These are phyloP conservation scores for Capsicum baccatum DNA, from an alignment of 257 asterid species.

Conservation along the genomic window DNA sequence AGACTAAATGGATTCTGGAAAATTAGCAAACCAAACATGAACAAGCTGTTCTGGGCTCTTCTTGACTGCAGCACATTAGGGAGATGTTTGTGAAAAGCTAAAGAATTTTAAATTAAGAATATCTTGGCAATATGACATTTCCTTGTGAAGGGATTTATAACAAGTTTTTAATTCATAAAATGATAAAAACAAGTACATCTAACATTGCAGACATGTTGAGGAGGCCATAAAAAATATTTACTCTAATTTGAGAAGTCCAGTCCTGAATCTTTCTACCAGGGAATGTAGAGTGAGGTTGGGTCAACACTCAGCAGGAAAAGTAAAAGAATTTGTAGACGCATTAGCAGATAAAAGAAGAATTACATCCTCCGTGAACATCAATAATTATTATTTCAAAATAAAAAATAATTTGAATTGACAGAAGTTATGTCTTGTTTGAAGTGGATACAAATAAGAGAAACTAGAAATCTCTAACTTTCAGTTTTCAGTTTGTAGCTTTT, in stretches of 20 bases:
- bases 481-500: no score
- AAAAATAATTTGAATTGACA: no score
- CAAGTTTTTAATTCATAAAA: background rate
- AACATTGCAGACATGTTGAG: background rate
- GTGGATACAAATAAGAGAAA: no score
- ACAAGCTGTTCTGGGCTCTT: slow-evolving; percentile 13
- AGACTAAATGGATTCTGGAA: background rate
- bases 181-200: background rate
- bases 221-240: slow-evolving; percentile 15
- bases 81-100: slow-evolving; percentile 14
- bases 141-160: slow-evolving; percentile 3
- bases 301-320: background rate
- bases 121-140: background rate
- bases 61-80: background rate
- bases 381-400: no score
- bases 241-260: background rate
- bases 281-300: slow-evolving; percentile 6
- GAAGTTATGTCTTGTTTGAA: no score
- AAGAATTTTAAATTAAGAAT: slow-evolving; percentile 2
- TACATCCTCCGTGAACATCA: no score
- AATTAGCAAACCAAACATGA: background rate
- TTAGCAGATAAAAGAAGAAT: no score
- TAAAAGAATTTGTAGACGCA: no score
- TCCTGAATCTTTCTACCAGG: slow-evolving; percentile 21
- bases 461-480: no score